Conservation (phyloP, 768 basidiomycete species). For the Mycena vulgaris region DNA sequence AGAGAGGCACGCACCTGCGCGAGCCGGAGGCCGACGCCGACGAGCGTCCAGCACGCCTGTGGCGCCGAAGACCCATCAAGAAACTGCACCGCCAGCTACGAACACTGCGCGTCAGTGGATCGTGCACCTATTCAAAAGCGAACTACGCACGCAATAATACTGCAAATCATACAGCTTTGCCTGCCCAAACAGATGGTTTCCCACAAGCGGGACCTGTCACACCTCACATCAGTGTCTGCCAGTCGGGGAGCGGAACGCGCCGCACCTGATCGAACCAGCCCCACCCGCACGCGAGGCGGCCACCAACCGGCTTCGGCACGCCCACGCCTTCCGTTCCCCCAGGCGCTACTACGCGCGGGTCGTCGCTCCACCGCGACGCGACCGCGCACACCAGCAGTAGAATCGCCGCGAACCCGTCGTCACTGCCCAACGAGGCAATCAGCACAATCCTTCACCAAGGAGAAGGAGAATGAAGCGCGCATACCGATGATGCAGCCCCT, state of each 20-base stretch:
- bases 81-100: conserved; percentile 68
- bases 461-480: background rate
- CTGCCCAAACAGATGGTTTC: conserved; percentile 72
- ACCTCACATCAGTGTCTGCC: background rate
- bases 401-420: conserved; percentile 69
- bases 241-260: no score
- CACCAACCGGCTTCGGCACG: background rate
- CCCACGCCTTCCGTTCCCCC: background rate
- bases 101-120: conserved; percentile 22
- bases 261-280: conserved; percentile 76
- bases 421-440: conserved; percentile 31
- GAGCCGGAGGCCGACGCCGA: conserved; percentile 59
- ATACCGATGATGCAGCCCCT: conserved; percentile 61
- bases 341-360: conserved; percentile 61
- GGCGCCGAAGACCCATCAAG: conserved; percentile 72
- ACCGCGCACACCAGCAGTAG: conserved; percentile 82
- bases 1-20: conserved; percentile 24
- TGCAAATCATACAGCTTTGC: conserved; percentile 85
- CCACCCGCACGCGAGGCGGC: conserved; percentile 68
- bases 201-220: conserved; percentile 63
- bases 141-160: conserved; percentile 64
- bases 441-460: background rate
- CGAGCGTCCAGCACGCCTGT: conserved; percentile 78
- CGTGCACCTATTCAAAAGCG: background rate
- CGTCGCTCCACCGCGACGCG: conserved; percentile 71